These are phyloP conservation scores for Jimgerdemannia flammicorona DNA, from an alignment of 192 early-diverging fungal species.

Conservation along the genomic window DNA sequence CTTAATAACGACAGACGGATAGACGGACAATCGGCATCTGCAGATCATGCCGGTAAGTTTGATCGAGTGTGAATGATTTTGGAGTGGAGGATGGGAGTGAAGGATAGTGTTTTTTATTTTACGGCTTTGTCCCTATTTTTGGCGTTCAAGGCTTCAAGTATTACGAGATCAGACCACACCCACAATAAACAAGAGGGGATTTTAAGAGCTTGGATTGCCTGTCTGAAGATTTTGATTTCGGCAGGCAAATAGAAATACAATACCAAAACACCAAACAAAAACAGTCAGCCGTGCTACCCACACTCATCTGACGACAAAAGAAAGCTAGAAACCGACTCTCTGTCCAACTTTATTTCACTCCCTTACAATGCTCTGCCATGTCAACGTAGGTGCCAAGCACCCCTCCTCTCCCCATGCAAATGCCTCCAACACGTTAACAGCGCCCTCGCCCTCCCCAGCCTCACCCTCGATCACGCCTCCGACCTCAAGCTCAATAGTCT, in stretches of 20 bases:
- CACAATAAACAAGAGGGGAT: too few species aligned
- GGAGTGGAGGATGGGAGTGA: constrained; percentile 8
- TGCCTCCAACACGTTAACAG: background rate
- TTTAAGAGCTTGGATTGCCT: too few species aligned
- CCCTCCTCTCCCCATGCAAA: background rate
- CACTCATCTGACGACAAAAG: too few species aligned
- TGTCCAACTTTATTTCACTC: too few species aligned
- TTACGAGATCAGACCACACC: constrained; percentile 29
- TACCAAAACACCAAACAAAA: too few species aligned
- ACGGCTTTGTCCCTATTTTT: constrained; percentile 56
- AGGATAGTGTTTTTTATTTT: constrained; percentile 62
- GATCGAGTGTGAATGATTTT: too few species aligned
- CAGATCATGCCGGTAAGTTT: constrained; percentile 46
- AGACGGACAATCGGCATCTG: constrained; percentile 65
- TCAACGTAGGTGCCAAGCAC: background rate
- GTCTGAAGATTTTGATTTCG: too few species aligned
- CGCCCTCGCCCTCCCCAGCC: too few species aligned
- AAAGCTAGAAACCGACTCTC: too few species aligned
- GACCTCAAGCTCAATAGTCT: background rate
- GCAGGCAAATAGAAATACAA: too few species aligned
- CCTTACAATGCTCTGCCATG: background rate
- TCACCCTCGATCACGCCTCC: background rate
- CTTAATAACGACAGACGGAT: constrained; percentile 64
- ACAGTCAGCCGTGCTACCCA: too few species aligned
- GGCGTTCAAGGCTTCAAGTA: constrained; percentile 58